Evolutionary conservation across 2,329 filamentous ascomycete genomes (phyloP).

Genomic region (Cladosporium sp.): DNA sequence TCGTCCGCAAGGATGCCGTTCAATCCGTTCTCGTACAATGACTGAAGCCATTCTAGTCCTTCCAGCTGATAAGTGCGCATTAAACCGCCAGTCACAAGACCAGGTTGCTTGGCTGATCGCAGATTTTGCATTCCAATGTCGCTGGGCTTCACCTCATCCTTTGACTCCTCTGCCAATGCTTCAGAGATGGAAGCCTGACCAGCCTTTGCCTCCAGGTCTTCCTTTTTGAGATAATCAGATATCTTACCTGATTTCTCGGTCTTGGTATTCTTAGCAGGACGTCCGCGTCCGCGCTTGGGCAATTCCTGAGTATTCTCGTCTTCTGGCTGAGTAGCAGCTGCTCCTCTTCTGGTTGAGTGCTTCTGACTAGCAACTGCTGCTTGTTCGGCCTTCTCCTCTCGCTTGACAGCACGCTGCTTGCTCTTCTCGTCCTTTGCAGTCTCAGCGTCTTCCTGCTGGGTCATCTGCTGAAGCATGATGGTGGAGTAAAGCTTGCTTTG

Average conservation of each 20-base stretch:
- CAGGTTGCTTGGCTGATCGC: slow-evolving; percentile 78
- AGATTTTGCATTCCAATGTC: slow-evolving; percentile 64
- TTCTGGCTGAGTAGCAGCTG: slow-evolving; percentile 20
- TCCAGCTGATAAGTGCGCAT: slow-evolving; percentile 96
- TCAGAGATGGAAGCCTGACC: slow-evolving; percentile 53
- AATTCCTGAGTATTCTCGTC: slow-evolving; percentile 12
- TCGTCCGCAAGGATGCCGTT: slow-evolving; percentile 91
- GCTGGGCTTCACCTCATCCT: slow-evolving; percentile 55
- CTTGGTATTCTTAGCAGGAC: slow-evolving; percentile 32
- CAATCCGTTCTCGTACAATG: slow-evolving; percentile 80
- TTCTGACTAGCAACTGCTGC: slow-evolving; percentile 44
- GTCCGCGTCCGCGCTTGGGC: slow-evolving; percentile 27
- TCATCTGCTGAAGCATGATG: slow-evolving; percentile 52
- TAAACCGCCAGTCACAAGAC: slow-evolving; percentile 75
- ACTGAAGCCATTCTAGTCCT: slow-evolving; percentile 86
- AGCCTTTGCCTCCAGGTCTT: slow-evolving; percentile 51
- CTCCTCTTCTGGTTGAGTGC: slow-evolving; percentile 39
- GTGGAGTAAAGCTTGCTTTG: slow-evolving; percentile 51
- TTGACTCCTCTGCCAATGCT: slow-evolving; percentile 55
- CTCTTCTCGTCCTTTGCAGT: slow-evolving; percentile 43
- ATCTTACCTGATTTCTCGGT: slow-evolving; percentile 43
- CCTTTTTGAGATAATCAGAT: slow-evolving; percentile 58
- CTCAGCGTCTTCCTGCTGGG: slow-evolving; percentile 47
- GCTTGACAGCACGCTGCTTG: slow-evolving; percentile 41
- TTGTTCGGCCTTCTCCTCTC: slow-evolving; percentile 45